A percentile compares a stretch with the other conserved stretches of the same genome.
Evolutionary conservation across 129 eudicot genomes (phyloP).

Genomic region (Arctium lappa): DNA sequence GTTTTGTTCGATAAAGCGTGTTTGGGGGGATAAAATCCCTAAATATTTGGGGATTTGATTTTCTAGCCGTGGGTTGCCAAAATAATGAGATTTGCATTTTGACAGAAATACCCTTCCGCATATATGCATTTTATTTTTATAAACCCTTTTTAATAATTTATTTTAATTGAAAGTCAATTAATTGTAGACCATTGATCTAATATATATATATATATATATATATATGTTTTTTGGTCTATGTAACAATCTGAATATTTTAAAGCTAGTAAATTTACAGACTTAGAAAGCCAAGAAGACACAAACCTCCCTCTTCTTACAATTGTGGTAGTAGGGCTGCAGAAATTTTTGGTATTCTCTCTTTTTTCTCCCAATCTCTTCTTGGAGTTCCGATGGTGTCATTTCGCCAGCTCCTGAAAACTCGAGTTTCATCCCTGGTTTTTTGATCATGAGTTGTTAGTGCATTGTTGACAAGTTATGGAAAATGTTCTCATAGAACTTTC

Average conservation of each 20-base stretch:
- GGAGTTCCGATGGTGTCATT: conserved; percentile 29
- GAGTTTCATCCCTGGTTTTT: conserved; percentile 32
- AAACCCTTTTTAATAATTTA: no score
- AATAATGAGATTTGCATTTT: no score
- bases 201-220: no score
- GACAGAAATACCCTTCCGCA: no score
- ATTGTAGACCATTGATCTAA: no score
- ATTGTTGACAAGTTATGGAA: background rate
- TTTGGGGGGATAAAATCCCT: no score
- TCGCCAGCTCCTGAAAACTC: conserved; percentile 27
- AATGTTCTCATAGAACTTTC: background rate
- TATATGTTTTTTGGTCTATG: background rate
- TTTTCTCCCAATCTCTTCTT: conserved; percentile 34
- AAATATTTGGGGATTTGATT: no score
- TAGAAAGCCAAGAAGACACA: background rate
- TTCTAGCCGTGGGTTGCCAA: no score
- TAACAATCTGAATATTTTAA: background rate
- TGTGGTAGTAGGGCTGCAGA: conserved; percentile 30
- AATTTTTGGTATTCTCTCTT: conserved; percentile 33
- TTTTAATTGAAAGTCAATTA: no score
- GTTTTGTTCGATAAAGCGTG: no score
- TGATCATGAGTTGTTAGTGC: background rate
- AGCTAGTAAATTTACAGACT: background rate
- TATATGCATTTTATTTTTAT: no score
- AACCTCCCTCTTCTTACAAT: conserved; percentile 34